A percentile compares a stretch with the other conserved stretches of the same genome.
These are phyloP conservation scores for Barnettozyma salicaria DNA, from an alignment of 805 yeast species.

Conservation along the genomic window DNA sequence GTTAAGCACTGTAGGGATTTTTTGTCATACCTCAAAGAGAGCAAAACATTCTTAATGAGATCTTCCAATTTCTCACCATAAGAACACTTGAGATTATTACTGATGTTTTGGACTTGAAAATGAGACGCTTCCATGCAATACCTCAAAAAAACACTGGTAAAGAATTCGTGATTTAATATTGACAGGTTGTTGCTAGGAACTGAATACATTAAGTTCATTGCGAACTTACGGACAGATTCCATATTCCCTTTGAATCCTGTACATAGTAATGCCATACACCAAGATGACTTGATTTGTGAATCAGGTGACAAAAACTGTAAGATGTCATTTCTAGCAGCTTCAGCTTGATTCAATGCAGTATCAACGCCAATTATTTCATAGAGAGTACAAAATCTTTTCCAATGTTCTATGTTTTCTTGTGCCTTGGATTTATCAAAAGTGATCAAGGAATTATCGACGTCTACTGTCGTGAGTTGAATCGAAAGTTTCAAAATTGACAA, in stretches of 20 bases:
- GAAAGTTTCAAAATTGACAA: constrained; percentile 61
- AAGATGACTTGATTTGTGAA: constrained; percentile 54
- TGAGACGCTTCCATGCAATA: constrained; percentile 58
- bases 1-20: constrained; percentile 27
- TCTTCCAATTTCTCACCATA: constrained; percentile 48
- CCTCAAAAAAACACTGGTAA: constrained; percentile 45
- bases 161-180: constrained; percentile 39
- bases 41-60: constrained; percentile 36
- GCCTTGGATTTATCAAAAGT: constrained; percentile 1
- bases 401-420: constrained; percentile 38
- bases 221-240: constrained; percentile 68
- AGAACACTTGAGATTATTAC: constrained; percentile 38
- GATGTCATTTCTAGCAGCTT: constrained; percentile 67
- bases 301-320: constrained; percentile 41
- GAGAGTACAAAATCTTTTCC: constrained; percentile 70
- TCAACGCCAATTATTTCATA: constrained; percentile 80
- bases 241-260: constrained; percentile 72
- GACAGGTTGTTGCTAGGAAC: constrained; percentile 42
- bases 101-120: constrained; percentile 39
- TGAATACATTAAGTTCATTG: constrained; percentile 49
- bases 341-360: constrained; percentile 79
- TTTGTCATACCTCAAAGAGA: constrained; percentile 29
- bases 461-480: constrained; percentile 36
- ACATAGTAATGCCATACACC: constrained; percentile 69
- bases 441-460: constrained; percentile 30